Evolutionary conservation across 352 stramenopile genomes (phyloP).

Genomic region (Thraustochytrium sp.): DNA sequence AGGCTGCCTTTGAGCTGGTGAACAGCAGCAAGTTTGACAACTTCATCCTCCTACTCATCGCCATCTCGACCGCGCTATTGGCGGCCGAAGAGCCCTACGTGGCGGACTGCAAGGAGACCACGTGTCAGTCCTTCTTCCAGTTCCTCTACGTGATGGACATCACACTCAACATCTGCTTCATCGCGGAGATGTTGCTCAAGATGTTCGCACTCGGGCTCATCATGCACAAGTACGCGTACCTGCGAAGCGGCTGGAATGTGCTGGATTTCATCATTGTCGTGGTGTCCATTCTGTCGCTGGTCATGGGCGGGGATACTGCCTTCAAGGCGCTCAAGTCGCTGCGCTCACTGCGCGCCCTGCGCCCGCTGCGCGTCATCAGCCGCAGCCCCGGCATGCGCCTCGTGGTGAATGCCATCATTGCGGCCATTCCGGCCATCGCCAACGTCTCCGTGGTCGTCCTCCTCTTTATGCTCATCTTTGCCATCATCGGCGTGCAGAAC

Average conservation of each 20-base stretch:
- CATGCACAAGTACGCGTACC: conserved; percentile 63
- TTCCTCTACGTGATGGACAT: conserved; percentile 64
- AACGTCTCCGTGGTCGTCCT: conserved; percentile 81
- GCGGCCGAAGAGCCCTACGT: conserved; percentile 74
- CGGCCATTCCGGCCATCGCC: conserved; percentile 74
- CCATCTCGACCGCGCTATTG: conserved; percentile 69
- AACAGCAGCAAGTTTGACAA: conserved; percentile 67
- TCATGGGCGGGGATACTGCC: background rate
- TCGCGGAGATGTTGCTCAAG: conserved; percentile 78
- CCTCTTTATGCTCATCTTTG: conserved; percentile 90
- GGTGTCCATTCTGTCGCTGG: conserved; percentile 63
- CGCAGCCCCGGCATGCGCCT: conserved; percentile 72
- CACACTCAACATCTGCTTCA: conserved; percentile 69
- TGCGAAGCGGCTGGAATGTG: conserved; percentile 76
- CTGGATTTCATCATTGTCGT: conserved; percentile 78
- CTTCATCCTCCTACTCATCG: conserved; percentile 70
- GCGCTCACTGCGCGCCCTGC: conserved; percentile 71
- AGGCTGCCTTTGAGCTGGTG: conserved; percentile 58
- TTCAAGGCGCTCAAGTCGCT: conserved; percentile 64
- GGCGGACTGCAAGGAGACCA: conserved; percentile 52
- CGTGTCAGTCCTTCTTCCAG: background rate
- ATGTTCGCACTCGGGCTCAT: conserved; percentile 72
- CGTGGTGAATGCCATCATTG: conserved; percentile 79
- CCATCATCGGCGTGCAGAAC: conserved; percentile 85
- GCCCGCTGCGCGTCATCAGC: conserved; percentile 80